Evolutionary conservation across 2,329 filamentous ascomycete species (phyloP).

Genomic region (Trichoderma guizhouense): DNA sequence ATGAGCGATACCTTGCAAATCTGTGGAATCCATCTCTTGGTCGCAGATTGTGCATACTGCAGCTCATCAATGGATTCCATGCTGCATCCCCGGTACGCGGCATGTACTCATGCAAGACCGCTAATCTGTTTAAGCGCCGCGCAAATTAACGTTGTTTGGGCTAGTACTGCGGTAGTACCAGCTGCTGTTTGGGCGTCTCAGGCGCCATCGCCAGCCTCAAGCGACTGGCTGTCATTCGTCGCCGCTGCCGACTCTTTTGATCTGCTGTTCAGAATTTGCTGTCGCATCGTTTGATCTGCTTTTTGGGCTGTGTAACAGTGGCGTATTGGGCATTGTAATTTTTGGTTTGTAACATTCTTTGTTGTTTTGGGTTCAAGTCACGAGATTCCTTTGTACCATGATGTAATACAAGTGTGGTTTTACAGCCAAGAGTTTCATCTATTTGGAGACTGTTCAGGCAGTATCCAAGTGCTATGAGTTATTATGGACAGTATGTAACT

Average conservation of each 20-base stretch:
- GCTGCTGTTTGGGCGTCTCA: not conserved
- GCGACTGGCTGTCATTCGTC: conserved; percentile 18
- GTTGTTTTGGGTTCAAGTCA: not conserved
- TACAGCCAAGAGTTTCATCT: not conserved
- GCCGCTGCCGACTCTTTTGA: not conserved
- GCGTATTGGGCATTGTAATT: not conserved
- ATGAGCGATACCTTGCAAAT: not conserved
- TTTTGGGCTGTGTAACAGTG: not conserved
- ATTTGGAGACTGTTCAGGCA: not conserved
- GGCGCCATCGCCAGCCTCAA: not conserved
- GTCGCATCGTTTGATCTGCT: not conserved
- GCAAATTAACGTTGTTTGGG: not conserved
- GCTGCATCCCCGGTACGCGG: not conserved
- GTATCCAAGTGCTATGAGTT: not conserved
- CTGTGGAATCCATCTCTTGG: not conserved
- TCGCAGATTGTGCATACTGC: not conserved
- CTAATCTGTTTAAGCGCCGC: conserved; percentile 7
- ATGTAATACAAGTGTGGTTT: not conserved
- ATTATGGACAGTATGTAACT: too few species aligned
- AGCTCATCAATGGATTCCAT: not conserved
- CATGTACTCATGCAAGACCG: not conserved
- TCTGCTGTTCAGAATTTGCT: not conserved
- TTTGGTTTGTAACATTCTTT: not conserved
- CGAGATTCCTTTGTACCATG: not conserved
- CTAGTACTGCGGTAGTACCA: not conserved